phyloP scores from a whole-genome alignment of 225 moss, liverwort and hornwort genomes.

The Climacium dendroides region DNA sequence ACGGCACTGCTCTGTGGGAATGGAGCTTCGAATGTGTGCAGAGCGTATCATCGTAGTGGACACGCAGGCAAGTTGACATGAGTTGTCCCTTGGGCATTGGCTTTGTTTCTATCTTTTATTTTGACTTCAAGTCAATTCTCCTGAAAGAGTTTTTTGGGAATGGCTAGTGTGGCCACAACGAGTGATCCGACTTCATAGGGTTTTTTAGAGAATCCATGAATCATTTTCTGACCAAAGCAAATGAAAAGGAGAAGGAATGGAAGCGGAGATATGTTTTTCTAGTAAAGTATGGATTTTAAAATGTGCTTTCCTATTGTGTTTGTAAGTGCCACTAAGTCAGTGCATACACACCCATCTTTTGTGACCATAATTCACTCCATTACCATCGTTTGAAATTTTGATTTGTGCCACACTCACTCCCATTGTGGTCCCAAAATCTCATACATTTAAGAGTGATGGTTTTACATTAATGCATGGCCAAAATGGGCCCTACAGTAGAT shows the following conservation, averaged over 20 bases:
- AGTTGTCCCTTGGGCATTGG: neutral
- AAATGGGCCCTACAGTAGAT: neutral
- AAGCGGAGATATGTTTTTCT: neutral
- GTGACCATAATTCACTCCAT: neutral
- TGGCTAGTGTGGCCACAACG: neutral
- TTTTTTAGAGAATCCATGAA: neutral
- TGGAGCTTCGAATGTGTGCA: constrained; percentile 80
- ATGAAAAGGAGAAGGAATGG: neutral
- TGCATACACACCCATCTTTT: neutral
- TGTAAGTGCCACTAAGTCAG: neutral
- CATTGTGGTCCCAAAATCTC: neutral
- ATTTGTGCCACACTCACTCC: neutral
- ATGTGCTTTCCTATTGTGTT: neutral
- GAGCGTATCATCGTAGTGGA: constrained; percentile 90
- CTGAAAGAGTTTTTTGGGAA: neutral
- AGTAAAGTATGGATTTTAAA: neutral
- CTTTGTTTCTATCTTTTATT: neutral
- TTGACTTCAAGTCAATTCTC: neutral
- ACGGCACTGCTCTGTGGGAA: constrained; percentile 80
- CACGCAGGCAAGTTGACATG: constrained; percentile 46
- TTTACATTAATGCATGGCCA: neutral
- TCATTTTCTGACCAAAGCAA: neutral
- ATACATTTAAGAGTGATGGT: neutral
- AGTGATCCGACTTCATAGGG: neutral
- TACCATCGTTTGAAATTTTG: neutral